Base-by-base conservation (phyloP, 257 asterid species). In the Leonotis leonurus region DNA sequence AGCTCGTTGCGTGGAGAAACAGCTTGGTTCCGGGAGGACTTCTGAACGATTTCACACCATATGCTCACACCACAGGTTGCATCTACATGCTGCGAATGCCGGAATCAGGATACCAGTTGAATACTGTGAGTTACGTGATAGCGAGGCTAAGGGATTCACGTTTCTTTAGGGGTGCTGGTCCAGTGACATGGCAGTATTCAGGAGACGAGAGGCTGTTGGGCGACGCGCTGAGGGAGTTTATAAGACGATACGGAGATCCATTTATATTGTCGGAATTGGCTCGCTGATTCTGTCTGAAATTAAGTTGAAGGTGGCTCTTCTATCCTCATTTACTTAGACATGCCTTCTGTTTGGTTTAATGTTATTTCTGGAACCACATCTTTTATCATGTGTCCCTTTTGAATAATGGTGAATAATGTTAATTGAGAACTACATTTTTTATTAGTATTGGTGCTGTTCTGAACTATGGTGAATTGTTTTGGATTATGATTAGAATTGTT, bases 1-100 rank as follows among this genome's bases (percentile, higher is more conserved):
- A 40, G 16, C 67, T 70, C 14, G 26, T 32, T 21, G 52, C 45
- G 24, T 56, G 60, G 64, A 69, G 76, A 70, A 49, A 55, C n/a
- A 30, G n/a, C 55, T 55, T 62, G 25, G 14, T 39, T 27, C 43
- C 17, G 1, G 18, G 35, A 9, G 70, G 46, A 13, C 0, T 41
- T 6, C 2, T 54, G 26, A 9, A 41, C 17, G 26, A 43, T 43
- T 30, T 40, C 8, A 29, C 5, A 1, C 35, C 26, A 2, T 16
- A 29, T 33, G 2, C 3, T 3, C 12, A 8, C 20, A 11, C 16
- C 10, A 8, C 6, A 2, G 69, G 69, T 40, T 27, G 26, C 33
- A 11, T 60, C 13, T 10, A 35, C 2, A 17, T n/a, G 8, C 9
- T 75, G 60, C 49, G 2, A 1, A 20, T 75, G 41, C 76, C 73